Evolutionary conservation across 2,329 filamentous ascomycete species (phyloP).

Genomic region (Colletotrichum echinochloae): DNA sequence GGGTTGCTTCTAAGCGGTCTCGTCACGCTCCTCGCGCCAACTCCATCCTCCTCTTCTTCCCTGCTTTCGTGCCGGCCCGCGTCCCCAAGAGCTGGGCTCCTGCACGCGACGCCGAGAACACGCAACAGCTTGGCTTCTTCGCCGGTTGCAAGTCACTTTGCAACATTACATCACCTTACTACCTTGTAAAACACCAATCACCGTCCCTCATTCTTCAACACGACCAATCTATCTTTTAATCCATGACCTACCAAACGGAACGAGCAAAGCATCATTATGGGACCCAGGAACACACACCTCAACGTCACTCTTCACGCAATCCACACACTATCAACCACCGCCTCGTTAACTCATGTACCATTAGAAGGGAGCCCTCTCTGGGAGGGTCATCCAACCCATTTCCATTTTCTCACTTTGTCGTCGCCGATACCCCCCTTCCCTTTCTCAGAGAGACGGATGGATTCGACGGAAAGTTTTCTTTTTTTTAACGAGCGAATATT

Average conservation of each 20-base stretch:
- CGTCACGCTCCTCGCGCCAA: conserved; percentile 1
- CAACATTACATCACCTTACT: conserved; percentile 23
- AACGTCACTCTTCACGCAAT: conserved; percentile 20
- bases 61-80: conserved; percentile 37
- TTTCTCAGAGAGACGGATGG: conserved; percentile 39
- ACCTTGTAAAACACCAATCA: conserved; percentile 27
- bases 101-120: conserved; percentile 22
- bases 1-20: not conserved
- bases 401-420: conserved; percentile 35
- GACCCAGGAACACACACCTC: conserved; percentile 24
- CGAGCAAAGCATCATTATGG: conserved; percentile 38
- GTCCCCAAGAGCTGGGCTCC: conserved; percentile 37
- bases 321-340: not conserved
- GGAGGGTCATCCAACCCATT: not conserved
- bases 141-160: conserved; percentile 19
- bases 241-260: conserved; percentile 37
- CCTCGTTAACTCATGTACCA: conserved; percentile 20
- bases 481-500: conserved; percentile 20
- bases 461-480: conserved; percentile 37
- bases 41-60: not conserved
- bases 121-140: conserved; percentile 34
- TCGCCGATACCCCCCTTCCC: conserved; percentile 42
- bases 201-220: conserved; percentile 5
- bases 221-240: conserved; percentile 33
- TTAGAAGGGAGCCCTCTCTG: conserved; percentile 29